phyloP scores from a whole-genome alignment of 805 yeast genomes.

The Metschnikowia borealis region DNA sequence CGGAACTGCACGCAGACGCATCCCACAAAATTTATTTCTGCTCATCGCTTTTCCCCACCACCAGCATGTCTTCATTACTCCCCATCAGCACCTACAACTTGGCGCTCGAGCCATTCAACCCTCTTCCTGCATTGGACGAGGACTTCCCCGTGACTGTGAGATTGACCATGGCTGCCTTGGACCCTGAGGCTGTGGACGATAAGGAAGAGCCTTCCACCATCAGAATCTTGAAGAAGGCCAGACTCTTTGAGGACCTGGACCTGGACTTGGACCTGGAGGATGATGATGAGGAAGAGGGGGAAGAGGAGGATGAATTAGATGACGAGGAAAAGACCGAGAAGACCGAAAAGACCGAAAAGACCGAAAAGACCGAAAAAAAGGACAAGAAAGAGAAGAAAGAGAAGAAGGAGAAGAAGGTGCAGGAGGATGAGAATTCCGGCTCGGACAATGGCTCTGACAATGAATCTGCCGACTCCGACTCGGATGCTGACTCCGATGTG shows the following conservation, averaged over 20 bases:
- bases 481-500: slow-evolving; percentile 49
- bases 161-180: slow-evolving; percentile 91
- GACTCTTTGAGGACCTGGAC: slow-evolving; percentile 34
- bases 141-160: slow-evolving; percentile 88
- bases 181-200: slow-evolving; percentile 82
- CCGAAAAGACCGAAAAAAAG: too few relatives aligned
- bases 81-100: slow-evolving; percentile 87
- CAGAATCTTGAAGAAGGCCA: slow-evolving; percentile 75
- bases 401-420: slow-evolving; percentile 17
- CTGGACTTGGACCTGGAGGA: slow-evolving; percentile 42
- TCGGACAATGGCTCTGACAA: slow-evolving; percentile 46
- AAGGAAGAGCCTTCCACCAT: slow-evolving; percentile 82
- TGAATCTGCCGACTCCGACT: slow-evolving; percentile 48
- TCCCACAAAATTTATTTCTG: slow-evolving; percentile 3
- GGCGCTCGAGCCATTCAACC: slow-evolving; percentile 81
- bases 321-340: slow-evolving; percentile 29
- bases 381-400: slow-evolving; percentile 25
- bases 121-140: slow-evolving; percentile 80
- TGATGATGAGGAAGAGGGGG: slow-evolving; percentile 45
- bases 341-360: too few relatives aligned
- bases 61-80: slow-evolving; percentile 60
- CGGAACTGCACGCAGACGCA: background rate
- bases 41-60: background rate
- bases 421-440: slow-evolving; percentile 43
- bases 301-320: slow-evolving; percentile 43